Base-by-base conservation (phyloP, 441 rosid species). In the Melianthus villosus region DNA sequence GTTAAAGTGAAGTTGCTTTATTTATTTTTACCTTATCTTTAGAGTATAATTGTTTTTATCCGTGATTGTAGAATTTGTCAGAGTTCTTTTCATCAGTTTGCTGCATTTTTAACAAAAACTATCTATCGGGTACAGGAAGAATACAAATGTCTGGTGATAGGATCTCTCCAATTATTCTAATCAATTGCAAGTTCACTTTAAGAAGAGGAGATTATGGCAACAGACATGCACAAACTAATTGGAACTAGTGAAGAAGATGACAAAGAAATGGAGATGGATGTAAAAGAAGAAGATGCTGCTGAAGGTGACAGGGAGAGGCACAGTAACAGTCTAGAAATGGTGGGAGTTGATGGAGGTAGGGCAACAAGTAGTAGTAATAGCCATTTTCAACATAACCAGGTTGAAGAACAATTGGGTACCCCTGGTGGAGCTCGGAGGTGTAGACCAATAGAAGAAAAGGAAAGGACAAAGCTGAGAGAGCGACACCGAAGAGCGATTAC, bases 401-500 rank as follows among this genome's bases (percentile, higher is more conserved):
- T 74, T 61, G 82, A 83, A 38, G 97, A 81, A 35, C 92, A 81
- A 65, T 75, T 61, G 27, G 59, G 84, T 36, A 77, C 72, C 39
- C 80, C 86, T 3, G 83, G 81, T 38, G 84, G 69, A 40, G 83
- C 58, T 42, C 81, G 94, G 26, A 85, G 91, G 61, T 65, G 78
- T 38, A 72, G 94, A 43, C 98, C 94, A 14, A 33, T 72, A 4
- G 98, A 85, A 67, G 98, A 91, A 56, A 91, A 91, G 60, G 98
- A 91, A 67, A 69, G 96, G 56, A 91, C 98, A 0, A 91, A 91
- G 74, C 59, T 91, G 36, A 79, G 98, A 48, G 98, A 91, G 79
- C 73, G 96, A 25, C 89, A 91, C 51, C 67, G 98, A 35, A 77
- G 96, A 49, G 98, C 98, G 26, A 85, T 91, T 28, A 91, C 98